Base-by-base conservation (phyloP, 2,329 filamentous ascomycete genomes). In the Phialocephala subalpina region DNA sequence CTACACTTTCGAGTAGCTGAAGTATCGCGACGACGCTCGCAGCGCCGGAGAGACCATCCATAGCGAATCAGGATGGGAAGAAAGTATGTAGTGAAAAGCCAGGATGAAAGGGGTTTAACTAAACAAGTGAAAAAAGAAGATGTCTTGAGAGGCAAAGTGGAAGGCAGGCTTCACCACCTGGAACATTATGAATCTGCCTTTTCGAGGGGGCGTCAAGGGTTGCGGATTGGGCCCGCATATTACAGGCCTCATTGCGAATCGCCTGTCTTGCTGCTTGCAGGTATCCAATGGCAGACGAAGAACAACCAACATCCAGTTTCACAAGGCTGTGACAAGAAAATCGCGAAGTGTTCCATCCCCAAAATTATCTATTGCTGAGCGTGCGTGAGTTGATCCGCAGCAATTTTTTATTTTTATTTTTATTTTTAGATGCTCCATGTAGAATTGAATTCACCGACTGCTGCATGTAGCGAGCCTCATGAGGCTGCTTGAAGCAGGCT, bases 41-140 rank as follows among this genome's bases (percentile, higher is more conserved):
- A 52, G 20, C 20, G 47, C 47, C 25, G 14, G 47, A 52, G n/a
- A 52, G 12, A 20, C 47, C 47, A 20, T 52, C 47, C 47, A 52
- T 52, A 52, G 25, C 25, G 20, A 52, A 52, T 52, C 5, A 14
- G 47, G 47, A 18, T 52, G 20, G 47, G 22, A 52, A 52, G n/a
- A n/a, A 52, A 52, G 47, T 20, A 22, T 52, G 47, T 14, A 20
- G 20, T 4, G n/a, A 52, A 3, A 29, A 12, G 25, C 20, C 11
- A 20, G n/a, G 8, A 20, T 25, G 47, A 52, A 29, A 4, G 22
- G 20, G 14, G 11, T 52, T 52, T 5, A 12, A 52, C 20, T 25
- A 22, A 3, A 29, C 4, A 8, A 52, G 47, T 25, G 47, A 14
- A 14, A 20, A 52, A 52, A n/a, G 20, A 52, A 22, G 22, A 52